Conservation (phyloP, 768 basidiomycete genomes). For the Boletus vinaceobasis region DNA sequence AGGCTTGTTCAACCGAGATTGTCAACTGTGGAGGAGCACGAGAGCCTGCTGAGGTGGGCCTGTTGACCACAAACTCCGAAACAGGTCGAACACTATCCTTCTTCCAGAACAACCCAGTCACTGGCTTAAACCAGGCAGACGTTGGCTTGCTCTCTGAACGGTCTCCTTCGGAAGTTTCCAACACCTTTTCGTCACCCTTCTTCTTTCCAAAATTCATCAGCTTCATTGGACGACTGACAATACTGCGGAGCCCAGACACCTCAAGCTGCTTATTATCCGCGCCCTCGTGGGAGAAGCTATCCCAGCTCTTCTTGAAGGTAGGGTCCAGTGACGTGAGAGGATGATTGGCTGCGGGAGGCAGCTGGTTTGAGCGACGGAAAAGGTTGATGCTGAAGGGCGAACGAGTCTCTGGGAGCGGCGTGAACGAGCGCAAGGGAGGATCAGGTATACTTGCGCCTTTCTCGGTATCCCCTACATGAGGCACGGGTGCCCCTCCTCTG, state of each 20-base stretch:
- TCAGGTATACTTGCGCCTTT: slow-evolving; percentile 20
- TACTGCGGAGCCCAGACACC: slow-evolving; percentile 23
- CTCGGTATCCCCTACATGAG: slow-evolving; percentile 22
- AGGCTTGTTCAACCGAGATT: slow-evolving; percentile 43
- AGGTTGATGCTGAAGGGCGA: slow-evolving; percentile 31
- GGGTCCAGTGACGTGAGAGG: slow-evolving; percentile 28
- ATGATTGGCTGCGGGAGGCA: slow-evolving; percentile 25
- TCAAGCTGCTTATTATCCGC: slow-evolving; percentile 18
- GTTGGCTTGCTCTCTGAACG: slow-evolving; percentile 28
- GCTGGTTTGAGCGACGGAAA: slow-evolving; percentile 37
- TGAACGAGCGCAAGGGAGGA: slow-evolving; percentile 43
- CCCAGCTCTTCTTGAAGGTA: slow-evolving; percentile 41
- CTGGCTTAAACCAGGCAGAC: slow-evolving; percentile 36
- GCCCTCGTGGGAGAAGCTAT: slow-evolving; percentile 40
- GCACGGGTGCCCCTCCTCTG: slow-evolving; percentile 12
- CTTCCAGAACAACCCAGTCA: slow-evolving; percentile 31
- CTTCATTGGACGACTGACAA: slow-evolving; percentile 36
- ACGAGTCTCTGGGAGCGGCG: slow-evolving; percentile 44
- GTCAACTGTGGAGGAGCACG: slow-evolving; percentile 35
- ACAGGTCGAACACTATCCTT: slow-evolving; percentile 11
- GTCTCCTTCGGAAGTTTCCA: slow-evolving; percentile 5
- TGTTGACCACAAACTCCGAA: slow-evolving; percentile 20
- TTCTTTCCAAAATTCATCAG: slow-evolving; percentile 46
- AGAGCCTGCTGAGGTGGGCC: slow-evolving; percentile 11
- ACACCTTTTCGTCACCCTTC: slow-evolving; percentile 32